Conservation (phyloP, 169 alveolate species). For the Plasmodium fragile region DNA sequence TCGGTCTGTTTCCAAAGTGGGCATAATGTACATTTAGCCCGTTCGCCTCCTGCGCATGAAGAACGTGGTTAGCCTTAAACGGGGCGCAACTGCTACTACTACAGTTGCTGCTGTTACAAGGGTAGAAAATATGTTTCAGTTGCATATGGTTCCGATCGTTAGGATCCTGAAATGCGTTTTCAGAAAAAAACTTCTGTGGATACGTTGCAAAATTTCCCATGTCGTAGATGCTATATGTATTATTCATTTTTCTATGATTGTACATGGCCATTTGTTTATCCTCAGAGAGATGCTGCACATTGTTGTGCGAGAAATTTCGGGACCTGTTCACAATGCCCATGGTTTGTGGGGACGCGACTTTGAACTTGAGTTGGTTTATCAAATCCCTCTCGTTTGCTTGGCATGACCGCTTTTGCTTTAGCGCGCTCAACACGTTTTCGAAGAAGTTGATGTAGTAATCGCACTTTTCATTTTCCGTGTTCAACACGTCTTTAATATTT, state of each 20-base stretch:
- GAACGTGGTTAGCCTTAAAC: neutral
- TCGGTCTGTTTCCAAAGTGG: neutral
- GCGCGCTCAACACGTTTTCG: constrained; percentile 37
- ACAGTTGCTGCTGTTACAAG: neutral
- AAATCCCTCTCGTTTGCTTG: neutral
- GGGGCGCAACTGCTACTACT: neutral
- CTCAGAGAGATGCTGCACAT: neutral
- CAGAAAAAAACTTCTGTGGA: neutral
- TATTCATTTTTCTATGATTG: neutral
- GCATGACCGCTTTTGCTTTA: constrained; percentile 38
- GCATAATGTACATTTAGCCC: neutral
- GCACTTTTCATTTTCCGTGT: constrained; percentile 41
- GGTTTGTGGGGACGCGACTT: neutral
- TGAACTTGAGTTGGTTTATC: neutral
- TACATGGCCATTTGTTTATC: neutral
- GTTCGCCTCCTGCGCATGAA: neutral
- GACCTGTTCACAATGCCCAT: neutral
- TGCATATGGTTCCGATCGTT: neutral
- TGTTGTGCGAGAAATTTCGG: neutral
- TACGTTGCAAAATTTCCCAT: neutral
- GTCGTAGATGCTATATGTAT: neutral
- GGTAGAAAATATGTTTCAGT: neutral
- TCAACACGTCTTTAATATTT: constrained; percentile 34
- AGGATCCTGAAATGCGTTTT: neutral
- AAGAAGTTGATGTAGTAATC: constrained; percentile 50